Base-by-base conservation (phyloP, 208 protist genomes). In the Crithidia bombi region DNA sequence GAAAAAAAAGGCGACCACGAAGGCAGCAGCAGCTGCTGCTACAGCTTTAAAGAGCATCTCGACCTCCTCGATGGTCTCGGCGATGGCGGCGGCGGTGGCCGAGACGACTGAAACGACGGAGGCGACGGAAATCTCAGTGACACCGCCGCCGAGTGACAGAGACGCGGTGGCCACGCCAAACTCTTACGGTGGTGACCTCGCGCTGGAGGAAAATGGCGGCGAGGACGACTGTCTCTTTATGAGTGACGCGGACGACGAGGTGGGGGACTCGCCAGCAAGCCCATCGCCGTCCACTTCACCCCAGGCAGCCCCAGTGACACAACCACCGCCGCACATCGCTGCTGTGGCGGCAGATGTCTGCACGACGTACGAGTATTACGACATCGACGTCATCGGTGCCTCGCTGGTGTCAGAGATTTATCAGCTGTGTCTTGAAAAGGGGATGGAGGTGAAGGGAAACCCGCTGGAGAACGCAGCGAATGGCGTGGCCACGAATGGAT, bases 381-480 rank as follows among this genome's bases (percentile, higher is more conserved):
- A 87, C 66, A 81, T 96, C 14, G 86, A 93, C 65, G 63, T 81
- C 12, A 63, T 91, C 7, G 87, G 85, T 11, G 39, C 70, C 9
- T 83, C 65, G 25, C 6, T 93, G 14, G 75, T 93, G 2, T 92
- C 87, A 5, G 87, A 96, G 71, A 63, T 96, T 17, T 87, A 89
- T 47, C 77, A 82, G 14, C 76, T 95, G 14, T 87, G 75, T 58
- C 35, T 81, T 19, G 43, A 78, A 12, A 92, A 89, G 44, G 46
- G 71, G 3, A 55, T 77, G 57, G 73, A 64, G 21, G 23, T 55
- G 67, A 65, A 33, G 26, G 72, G 59, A 23, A 52, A 61, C 39
- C 56, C 64, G 28, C 55, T 73, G 14, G 55, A 35, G 30, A 47
- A 62, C 46, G 10, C 17, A 9, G 58, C 26, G 26, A 71, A 72